Evolutionary conservation across 345 rosid species (phyloP), one percentile per base, ranked within the genome.

Genomic region (Melaleuca quinquenervia): DNA sequence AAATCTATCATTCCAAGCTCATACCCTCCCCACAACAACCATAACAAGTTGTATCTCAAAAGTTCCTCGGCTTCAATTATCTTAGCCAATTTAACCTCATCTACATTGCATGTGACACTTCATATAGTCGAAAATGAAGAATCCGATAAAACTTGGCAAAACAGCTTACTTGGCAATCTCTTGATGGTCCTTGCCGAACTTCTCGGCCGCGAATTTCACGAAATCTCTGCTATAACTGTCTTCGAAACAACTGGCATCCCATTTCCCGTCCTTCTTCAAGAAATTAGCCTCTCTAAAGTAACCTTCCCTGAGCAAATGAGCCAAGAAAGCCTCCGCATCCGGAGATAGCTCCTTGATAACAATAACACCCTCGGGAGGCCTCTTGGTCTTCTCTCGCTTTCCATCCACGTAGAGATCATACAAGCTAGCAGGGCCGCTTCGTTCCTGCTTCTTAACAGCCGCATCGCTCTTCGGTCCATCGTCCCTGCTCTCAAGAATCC

Each of bases 261-360:
- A 86, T 74, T 84, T 85, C 82, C 86, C 86, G 22, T 85, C 87
- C 60, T 85, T 90, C 60, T 70, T 83, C 84, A 94, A 62, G 84
- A 95, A 96, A 90, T 90, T 95, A 20, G 96, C 99, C n/a, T 90
- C 84, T 22, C 84, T 89, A 84, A 96, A 92, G 85, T 96, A 96
- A 78, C 98, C 97, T 85, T 91, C 88, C 18, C 84, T 76, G 52
- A 90, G 89, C 91, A 95, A 85, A 92, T 91, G 94, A 88, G 62
- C 90, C 85, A 94, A 87, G 87, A 96, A 92, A 82, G 85, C 84
- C 85, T 89, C 89, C 93, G 91, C 84, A 48, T 93, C 92, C 3
- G 84, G 86, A 6, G 98, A 92, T 51, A 94, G 90, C 88, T 91
- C 95, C 87, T 96, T 94, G 26, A 86, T 87, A 76, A 64, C 86